Evolutionary conservation across 2,329 filamentous ascomycete species (phyloP), one percentile per base, ranked within the genome.

Genomic region (Thelonectria rubi): DNA sequence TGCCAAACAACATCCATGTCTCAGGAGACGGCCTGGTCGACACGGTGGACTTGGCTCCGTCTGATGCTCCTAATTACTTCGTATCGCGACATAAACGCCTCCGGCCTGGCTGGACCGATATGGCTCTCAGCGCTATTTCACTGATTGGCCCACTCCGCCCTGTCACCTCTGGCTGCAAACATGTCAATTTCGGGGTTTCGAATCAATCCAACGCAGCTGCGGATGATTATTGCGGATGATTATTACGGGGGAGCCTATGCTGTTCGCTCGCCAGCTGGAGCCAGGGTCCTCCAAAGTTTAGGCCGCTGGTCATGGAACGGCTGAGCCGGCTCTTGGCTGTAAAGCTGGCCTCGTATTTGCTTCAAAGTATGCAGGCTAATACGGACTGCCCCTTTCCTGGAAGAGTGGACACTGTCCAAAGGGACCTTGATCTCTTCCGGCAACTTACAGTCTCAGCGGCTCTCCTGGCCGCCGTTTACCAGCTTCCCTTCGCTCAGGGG

Each of bases 111-210:
- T 63, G 46, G 56, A 51, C 65, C 63, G 62, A 57, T 51, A 50
- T 49, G 47, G 58, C 53, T 51, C 56, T 48, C 46, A 61, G 55
- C 67, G 26, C 30, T 50, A 47, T 39, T 62, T 64, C 65, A 71
- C 68, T 71, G 69, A 50, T 49, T 62, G 59, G 60, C 64, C 63
- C 48, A 58, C 57, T 47, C 45, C 12, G 39, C 40, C 26, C 17
- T 21, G 62, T 68, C 64, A 57, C 55, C 58, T 67, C 14, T 40
- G 12, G 9, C 60, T 53, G 42, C 24, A 56, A 51, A 47, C 58
- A 60, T 56, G 54, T 43, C 14, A 43, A 55, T 62, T 65, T 62
- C 49, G 58, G 52, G 58, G 60, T 63, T 66, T 60, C 39, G 42
- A 26, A 26, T 24, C 21, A 24, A 24, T 24, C 21, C 4, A 7